phyloP scores from a whole-genome alignment of 2,329 filamentous ascomycete genomes.

The Emmonsiellopsis sp. region DNA sequence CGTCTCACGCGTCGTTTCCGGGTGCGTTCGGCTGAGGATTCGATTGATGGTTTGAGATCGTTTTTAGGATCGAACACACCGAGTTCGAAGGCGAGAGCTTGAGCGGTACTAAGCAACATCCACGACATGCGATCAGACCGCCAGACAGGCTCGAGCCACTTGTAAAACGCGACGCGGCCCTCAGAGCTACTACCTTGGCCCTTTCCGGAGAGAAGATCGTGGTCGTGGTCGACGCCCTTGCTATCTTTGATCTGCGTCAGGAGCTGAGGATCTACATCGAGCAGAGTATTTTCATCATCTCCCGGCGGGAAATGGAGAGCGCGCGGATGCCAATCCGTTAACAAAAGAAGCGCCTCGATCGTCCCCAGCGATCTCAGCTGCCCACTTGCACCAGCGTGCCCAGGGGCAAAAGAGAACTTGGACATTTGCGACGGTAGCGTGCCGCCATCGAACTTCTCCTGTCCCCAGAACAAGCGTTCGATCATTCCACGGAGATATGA shows the following conservation, averaged over 20 bases:
- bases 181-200: constrained; percentile 56
- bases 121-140: constrained; percentile 92
- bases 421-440: constrained; percentile 64
- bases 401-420: constrained; percentile 25
- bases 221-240: constrained; percentile 23
- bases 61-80: constrained; percentile 91
- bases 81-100: constrained; percentile 83
- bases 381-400: constrained; percentile 36
- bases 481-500: constrained; percentile 91
- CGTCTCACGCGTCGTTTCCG: constrained; percentile 76
- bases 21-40: constrained; percentile 53
- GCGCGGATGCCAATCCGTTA: constrained; percentile 95
- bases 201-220: constrained; percentile 33
- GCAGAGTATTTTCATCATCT: constrained; percentile 55
- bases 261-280: constrained; percentile 63
- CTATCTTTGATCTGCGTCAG: constrained; percentile 48
- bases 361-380: constrained; percentile 85
- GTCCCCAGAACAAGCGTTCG: constrained; percentile 87
- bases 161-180: constrained; percentile 72
- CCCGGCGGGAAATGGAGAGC: constrained; percentile 83
- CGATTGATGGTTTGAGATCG: constrained; percentile 48
- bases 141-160: constrained; percentile 95
- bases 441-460: constrained; percentile 87
- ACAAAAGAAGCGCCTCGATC: constrained; percentile 83
- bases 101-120: constrained; percentile 90